Percentiles rank a stretch among this genome's conserved stretches.
These are phyloP conservation scores for Sporothrix dimorphospora DNA, from an alignment of 2,329 filamentous ascomycete genomes.

Conservation along the genomic window DNA sequence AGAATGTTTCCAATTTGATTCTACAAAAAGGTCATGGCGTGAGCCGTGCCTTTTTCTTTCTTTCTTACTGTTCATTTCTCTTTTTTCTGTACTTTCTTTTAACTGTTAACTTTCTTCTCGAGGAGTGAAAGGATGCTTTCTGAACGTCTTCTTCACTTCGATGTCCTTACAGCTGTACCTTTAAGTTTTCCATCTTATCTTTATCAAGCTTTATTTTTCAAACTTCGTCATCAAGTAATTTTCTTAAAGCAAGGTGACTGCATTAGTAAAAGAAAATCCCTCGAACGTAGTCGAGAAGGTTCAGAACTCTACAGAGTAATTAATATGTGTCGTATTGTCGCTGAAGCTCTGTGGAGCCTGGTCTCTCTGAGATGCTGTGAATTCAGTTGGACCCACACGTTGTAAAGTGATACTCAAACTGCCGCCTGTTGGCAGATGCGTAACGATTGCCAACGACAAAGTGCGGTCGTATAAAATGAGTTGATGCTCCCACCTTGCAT, in stretches of 20 bases:
- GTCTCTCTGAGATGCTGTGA: neutral
- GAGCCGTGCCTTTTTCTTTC: neutral
- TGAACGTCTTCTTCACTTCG: neutral
- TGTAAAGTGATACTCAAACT: neutral
- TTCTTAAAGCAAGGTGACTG: too few relatives aligned
- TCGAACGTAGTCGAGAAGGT: too few relatives aligned
- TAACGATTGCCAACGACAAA: neutral
- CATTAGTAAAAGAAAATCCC: too few relatives aligned
- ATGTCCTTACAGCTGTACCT: neutral
- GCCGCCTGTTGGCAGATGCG: neutral
- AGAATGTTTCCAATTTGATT: constrained; percentile 14
- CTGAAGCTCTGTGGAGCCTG: neutral
- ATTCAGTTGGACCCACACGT: neutral
- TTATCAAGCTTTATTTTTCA: neutral
- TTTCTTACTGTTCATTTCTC: neutral
- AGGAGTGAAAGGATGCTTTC: neutral
- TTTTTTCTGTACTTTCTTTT: neutral
- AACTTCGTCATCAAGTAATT: neutral
- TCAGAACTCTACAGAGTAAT: neutral
- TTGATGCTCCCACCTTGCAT: too few relatives aligned
- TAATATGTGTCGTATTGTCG: too few relatives aligned
- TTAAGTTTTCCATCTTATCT: too few relatives aligned
- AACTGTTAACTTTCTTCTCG: neutral
- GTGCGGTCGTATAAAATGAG: too few relatives aligned
- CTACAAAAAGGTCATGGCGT: neutral